phyloP scores from a whole-genome alignment of 306 rosid genomes.

The Acacia crassicarpa region DNA sequence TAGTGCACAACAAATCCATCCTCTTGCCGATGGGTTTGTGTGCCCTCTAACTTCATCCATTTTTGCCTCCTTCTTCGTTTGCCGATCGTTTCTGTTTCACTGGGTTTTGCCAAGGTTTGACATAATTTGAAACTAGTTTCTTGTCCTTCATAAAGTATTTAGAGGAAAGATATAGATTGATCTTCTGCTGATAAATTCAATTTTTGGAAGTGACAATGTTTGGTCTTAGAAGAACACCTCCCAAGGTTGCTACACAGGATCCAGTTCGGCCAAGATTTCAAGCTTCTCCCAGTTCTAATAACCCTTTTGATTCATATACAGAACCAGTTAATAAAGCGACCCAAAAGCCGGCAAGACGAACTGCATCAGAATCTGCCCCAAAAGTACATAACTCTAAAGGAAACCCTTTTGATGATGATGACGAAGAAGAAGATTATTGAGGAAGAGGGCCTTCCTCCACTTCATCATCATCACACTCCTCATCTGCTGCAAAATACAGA shows the following conservation, averaged over 20 bases:
- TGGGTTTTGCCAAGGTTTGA: not conserved
- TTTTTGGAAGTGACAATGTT: not conserved
- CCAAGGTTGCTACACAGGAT: not conserved
- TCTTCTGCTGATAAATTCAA: not conserved
- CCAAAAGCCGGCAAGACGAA: not conserved
- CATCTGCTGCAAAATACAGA: not conserved
- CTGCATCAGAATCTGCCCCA: not conserved
- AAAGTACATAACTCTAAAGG: not conserved
- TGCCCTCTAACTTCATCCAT: not conserved
- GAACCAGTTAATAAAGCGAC: not conserved
- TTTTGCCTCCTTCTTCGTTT: not conserved
- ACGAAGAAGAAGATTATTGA: not conserved
- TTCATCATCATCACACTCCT: not conserved
- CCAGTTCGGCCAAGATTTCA: not conserved
- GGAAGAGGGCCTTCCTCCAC: not conserved
- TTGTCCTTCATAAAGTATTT: not conserved
- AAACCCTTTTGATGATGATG: slow-evolving; percentile 4
- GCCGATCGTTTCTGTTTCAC: not conserved
- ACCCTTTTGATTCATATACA: not conserved
- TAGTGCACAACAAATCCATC: not conserved
- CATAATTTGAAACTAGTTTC: not conserved
- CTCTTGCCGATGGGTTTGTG: not conserved
- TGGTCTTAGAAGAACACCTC: not conserved
- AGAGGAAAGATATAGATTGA: not conserved
- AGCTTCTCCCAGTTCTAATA: not conserved